A percentile compares a stretch with the other conserved stretches of the same genome.
Evolutionary conservation across 768 basidiomycete species (phyloP).

Genomic region (Hericium coralloides): DNA sequence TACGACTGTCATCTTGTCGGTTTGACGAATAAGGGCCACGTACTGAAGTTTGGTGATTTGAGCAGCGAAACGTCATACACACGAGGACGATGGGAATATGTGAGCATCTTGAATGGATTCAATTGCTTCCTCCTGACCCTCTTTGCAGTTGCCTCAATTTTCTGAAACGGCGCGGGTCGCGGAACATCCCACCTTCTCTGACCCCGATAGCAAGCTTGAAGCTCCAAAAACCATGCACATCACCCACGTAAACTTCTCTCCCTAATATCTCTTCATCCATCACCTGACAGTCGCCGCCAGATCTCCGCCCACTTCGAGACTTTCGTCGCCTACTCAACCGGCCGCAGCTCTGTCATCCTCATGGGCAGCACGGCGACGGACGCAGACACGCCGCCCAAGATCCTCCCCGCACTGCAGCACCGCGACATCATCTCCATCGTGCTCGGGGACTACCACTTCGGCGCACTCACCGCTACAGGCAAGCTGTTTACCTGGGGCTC

Average conservation of each 20-base stretch:
- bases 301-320: conserved; percentile 78
- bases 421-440: conserved; percentile 77
- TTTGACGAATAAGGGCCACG: conserved; percentile 72
- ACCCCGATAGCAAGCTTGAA: conserved; percentile 16
- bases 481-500: conserved; percentile 75
- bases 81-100: conserved; percentile 60
- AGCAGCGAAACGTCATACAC: conserved; percentile 28
- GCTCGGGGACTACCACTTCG: conserved; percentile 89
- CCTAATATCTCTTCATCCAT: not conserved
- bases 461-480: conserved; percentile 72
- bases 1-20: conserved; percentile 68
- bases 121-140: no score
- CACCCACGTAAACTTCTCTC: conserved; percentile 51
- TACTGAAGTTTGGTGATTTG: conserved; percentile 52
- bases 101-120: conserved; percentile 24
- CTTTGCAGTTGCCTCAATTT: conserved; percentile 58
- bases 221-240: conserved; percentile 47
- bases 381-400: conserved; percentile 37
- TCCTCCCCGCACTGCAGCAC: conserved; percentile 70
- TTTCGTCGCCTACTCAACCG: conserved; percentile 78
- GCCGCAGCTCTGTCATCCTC: conserved; percentile 60
- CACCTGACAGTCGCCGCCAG: conserved; percentile 28
- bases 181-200: conserved; percentile 35
- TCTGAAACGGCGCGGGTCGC: conserved; percentile 50
- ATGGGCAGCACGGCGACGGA: conserved; percentile 50